Evolutionary conservation across 345 rosid species (phyloP).

Genomic region (Eucalyptus grandis): DNA sequence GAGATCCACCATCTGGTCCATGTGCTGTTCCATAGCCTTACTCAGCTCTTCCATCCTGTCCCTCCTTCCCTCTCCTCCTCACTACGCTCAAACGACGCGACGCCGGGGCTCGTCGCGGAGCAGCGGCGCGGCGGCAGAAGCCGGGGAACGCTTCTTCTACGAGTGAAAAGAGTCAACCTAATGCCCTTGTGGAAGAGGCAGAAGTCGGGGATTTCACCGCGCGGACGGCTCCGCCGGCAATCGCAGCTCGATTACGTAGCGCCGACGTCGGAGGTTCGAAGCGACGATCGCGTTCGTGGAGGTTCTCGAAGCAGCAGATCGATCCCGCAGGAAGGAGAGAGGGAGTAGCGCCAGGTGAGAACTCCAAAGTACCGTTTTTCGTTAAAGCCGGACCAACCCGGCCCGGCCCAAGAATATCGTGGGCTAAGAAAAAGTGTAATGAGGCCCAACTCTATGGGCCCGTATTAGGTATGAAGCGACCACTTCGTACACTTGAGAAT

Average conservation of each 20-base stretch:
- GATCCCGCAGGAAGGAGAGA: background rate
- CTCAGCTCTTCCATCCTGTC: conserved; percentile 53
- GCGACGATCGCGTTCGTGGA: background rate
- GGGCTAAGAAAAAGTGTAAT: background rate
- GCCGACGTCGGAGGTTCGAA: background rate
- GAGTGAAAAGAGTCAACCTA: too few species aligned
- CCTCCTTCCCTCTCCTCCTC: background rate
- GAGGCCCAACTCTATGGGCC: background rate
- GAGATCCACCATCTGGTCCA: conserved; percentile 83
- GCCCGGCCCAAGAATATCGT: background rate
- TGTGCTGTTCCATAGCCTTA: conserved; percentile 62
- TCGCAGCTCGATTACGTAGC: background rate
- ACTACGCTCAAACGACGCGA: background rate
- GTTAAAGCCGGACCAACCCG: background rate
- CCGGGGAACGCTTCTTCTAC: background rate
- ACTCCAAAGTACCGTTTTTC: background rate
- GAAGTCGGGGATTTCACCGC: background rate
- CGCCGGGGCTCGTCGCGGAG: background rate
- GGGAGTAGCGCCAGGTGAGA: background rate
- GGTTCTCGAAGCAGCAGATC: background rate
- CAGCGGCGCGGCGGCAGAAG: background rate
- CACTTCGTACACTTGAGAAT: background rate
- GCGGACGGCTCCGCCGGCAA: background rate
- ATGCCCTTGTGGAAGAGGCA: too few species aligned
- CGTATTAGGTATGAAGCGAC: background rate